Percentiles rank a stretch among this genome's conserved stretches.
These are phyloP conservation scores for Aspergillus fumigatus DNA, from an alignment of 2,329 filamentous ascomycete species.

Conservation along the genomic window DNA sequence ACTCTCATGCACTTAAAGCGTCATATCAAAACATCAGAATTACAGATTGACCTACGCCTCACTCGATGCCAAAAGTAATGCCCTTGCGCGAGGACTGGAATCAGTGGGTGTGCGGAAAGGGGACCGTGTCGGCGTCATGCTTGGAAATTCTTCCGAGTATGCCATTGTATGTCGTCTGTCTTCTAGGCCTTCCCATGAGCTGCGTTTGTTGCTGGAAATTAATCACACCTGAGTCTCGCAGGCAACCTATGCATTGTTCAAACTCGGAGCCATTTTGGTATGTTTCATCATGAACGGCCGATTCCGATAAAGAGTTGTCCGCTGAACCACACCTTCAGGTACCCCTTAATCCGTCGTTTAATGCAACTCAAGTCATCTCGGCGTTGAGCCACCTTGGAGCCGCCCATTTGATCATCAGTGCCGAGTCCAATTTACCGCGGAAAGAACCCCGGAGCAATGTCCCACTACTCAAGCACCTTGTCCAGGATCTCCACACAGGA, in stretches of 20 bases:
- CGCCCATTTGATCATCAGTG: conserved; percentile 73
- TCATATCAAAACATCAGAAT: conserved; percentile 60
- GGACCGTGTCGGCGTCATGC: conserved; percentile 76
- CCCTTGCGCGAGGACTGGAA: conserved; percentile 65
- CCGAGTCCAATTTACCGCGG: conserved; percentile 75
- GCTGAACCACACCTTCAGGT: conserved; percentile 45
- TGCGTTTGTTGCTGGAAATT: neutral
- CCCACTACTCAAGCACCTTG: conserved; percentile 51
- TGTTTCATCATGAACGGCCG: conserved; percentile 8
- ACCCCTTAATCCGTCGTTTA: conserved; percentile 91
- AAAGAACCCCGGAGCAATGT: conserved; percentile 59
- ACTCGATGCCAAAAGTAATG: conserved; percentile 72
- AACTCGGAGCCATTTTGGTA: conserved; percentile 84
- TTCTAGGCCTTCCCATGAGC: neutral
- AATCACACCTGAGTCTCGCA: conserved; percentile 16
- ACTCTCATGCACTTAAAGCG: conserved; percentile 30
- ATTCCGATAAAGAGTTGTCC: neutral
- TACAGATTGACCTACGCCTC: conserved; percentile 65
- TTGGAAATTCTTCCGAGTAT: conserved; percentile 82
- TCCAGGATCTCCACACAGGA: conserved; percentile 43
- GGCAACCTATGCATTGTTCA: conserved; percentile 81
- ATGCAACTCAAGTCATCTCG: conserved; percentile 68
- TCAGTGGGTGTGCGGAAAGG: conserved; percentile 72
- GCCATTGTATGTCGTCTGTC: conserved; percentile 55
- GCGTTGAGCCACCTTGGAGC: conserved; percentile 72